Evolutionary conservation across 73 alveolate genomes (phyloP).

Genomic region (Durusdinium trenchii): DNA sequence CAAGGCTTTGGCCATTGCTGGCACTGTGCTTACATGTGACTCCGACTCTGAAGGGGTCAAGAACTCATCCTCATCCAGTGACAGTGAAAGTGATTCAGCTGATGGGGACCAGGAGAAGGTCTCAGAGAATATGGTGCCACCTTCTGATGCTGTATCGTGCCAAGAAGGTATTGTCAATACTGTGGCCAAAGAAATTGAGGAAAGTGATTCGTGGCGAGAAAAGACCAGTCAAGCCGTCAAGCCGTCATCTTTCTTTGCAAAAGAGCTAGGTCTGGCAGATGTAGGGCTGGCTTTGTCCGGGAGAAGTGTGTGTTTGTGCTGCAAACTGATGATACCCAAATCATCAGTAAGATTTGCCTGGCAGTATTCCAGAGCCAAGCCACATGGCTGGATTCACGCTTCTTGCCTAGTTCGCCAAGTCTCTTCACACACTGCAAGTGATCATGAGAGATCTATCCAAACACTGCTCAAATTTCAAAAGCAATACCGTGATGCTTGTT

Average conservation of each 20-base stretch:
- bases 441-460: not conserved
- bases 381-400: conserved; percentile 19
- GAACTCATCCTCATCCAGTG: not conserved
- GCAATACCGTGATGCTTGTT: too few relatives aligned
- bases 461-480: not conserved
- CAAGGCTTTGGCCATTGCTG: not conserved
- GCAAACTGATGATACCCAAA: not conserved
- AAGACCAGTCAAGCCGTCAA: not conserved
- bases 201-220: not conserved
- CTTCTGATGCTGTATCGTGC: not conserved
- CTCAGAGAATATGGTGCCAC: not conserved
- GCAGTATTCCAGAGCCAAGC: not conserved
- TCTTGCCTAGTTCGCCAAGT: not conserved
- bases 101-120: not conserved
- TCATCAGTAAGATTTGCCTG: not conserved
- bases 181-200: not conserved
- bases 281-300: conserved; percentile 1
- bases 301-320: not conserved
- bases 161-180: not conserved
- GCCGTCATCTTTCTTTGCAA: not conserved
- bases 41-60: not conserved
- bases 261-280: not conserved
- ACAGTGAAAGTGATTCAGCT: not conserved
- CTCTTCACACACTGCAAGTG: not conserved
- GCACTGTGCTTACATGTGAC: not conserved